Percentiles rank a stretch among this genome's conserved stretches.
phyloP scores from a whole-genome alignment of 305 asterid genomes.

The Striga hermonthica region DNA sequence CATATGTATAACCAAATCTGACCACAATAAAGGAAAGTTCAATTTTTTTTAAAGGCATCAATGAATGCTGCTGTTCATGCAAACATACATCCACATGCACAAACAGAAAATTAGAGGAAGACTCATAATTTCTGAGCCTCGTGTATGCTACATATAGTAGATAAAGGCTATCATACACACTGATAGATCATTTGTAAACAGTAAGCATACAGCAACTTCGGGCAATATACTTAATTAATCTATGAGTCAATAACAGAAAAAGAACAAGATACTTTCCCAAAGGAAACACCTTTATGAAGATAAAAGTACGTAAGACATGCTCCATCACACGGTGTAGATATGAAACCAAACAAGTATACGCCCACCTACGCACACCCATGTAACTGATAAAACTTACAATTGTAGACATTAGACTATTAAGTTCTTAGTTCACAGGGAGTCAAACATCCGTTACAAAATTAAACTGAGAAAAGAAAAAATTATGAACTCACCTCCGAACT shows the following conservation, averaged over 20 bases:
- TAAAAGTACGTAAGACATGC: conserved; percentile 20
- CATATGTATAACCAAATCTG: conserved; percentile 28
- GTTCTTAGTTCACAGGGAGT: conserved; percentile 24
- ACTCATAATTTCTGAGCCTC: conserved; percentile 9
- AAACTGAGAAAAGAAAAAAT: conserved; percentile 24
- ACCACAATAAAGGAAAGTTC: conserved; percentile 26
- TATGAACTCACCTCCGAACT: conserved; percentile 75
- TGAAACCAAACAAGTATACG: conserved; percentile 18
- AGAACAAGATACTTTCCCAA: conserved; percentile 4
- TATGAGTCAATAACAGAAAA: conserved; percentile 9
- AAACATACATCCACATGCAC: not conserved
- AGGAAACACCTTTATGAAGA: conserved; percentile 3
- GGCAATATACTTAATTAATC: conserved; percentile 22
- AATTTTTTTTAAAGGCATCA: conserved; percentile 18
- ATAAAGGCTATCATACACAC: conserved; percentile 7
- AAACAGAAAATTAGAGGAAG: not conserved
- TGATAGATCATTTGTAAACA: conserved; percentile 27
- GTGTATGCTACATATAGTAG: not conserved
- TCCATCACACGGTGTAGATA: conserved; percentile 6
- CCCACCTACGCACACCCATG: conserved; percentile 14
- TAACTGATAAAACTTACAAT: conserved; percentile 5
- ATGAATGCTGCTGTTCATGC: conserved; percentile 10
- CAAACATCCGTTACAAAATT: not conserved
- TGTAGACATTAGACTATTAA: conserved; percentile 18
- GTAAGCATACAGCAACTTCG: not conserved